Evolutionary conservation across 2,329 filamentous ascomycete genomes (phyloP).

Genomic region (Fusarium burgessii): DNA sequence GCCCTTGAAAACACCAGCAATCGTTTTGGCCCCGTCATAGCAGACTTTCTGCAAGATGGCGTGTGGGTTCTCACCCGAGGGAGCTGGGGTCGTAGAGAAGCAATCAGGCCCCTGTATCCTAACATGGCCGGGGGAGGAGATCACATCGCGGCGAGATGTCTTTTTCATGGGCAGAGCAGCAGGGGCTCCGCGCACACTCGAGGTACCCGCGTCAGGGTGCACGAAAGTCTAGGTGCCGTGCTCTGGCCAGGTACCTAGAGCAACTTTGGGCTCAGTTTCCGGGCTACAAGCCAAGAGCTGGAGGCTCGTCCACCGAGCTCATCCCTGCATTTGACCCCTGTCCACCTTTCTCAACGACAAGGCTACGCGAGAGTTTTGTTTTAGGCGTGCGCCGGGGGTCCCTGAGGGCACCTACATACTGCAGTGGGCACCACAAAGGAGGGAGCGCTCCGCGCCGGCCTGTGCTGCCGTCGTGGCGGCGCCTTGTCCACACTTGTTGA

Average conservation of each 20-base stretch:
- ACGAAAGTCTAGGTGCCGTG: conserved; percentile 13
- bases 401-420: background rate
- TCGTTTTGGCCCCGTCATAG: conserved; percentile 47
- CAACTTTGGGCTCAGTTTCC: conserved; percentile 43
- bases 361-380: conserved; percentile 45
- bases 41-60: conserved; percentile 47
- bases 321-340: conserved; percentile 44
- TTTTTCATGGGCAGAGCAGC: conserved; percentile 29
- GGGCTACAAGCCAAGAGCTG: conserved; percentile 23
- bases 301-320: conserved; percentile 28
- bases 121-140: conserved; percentile 41
- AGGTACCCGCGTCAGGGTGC: conserved; percentile 30
- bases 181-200: conserved; percentile 22
- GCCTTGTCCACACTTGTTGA: conserved; percentile 41
- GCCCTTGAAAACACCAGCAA: conserved; percentile 43
- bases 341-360: conserved; percentile 40
- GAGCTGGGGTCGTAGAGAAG: conserved; percentile 46
- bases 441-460: conserved; percentile 41
- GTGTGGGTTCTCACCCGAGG: conserved; percentile 48
- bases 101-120: conserved; percentile 45
- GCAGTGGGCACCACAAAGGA: conserved; percentile 12
- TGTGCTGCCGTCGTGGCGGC: conserved; percentile 48
- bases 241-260: conserved; percentile 44
- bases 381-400: conserved; percentile 40
- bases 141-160: conserved; percentile 40